Evolutionary conservation across 2,329 filamentous ascomycete genomes (phyloP), one percentile per base, ranked within the genome.

Genomic region (Ophiostoma himal-ulmi): DNA sequence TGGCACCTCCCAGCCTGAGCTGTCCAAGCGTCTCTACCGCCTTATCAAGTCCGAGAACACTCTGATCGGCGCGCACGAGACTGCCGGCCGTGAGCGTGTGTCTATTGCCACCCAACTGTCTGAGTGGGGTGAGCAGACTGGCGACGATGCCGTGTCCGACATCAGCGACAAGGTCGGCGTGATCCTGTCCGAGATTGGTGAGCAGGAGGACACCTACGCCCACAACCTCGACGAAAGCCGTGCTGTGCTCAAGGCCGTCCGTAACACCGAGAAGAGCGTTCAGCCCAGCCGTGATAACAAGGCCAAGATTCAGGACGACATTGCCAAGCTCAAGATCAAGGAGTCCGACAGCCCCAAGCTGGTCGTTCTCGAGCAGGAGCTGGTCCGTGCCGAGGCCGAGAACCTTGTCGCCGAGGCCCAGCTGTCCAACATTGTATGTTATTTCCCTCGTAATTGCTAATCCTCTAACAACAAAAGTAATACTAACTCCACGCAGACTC

Each of bases 81-180:
- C 88, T 7, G 95, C 94, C 7, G 92, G 89, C 67, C 91, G 90
- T 72, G 94, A 97, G 82, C 91, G 93, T 71, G 82, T 92, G 72
- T 88, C 88, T 68, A 93, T 98, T 76, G 95, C 94, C 20, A 88
- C 89, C 13, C 94, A 98, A 82, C 87, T 99, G 64, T 96, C 93
- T 8, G 94, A 98, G 75, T 99, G 95, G 95, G 95, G 95, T 71
- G 94, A 98, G 81, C 87, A 91, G 72, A 97, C 94, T 1, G 87
- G 88, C 69, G 95, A 99, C 77, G 93, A 96, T 73, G 88, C 89
- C 68, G 85, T 98, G 76, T 93, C 88, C 69, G 95, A 98, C 78
- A 87, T 99, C 75, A 93, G 91, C 71, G 95, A 98, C 85, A 99
- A 99, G 85, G 85, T 99, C 69, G 95, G 93, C 68, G 94, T 98